Percentiles rank a stretch among this genome's conserved stretches.
Conservation (phyloP, 805 yeast genomes). For the Kodamaea lidongshanica region DNA sequence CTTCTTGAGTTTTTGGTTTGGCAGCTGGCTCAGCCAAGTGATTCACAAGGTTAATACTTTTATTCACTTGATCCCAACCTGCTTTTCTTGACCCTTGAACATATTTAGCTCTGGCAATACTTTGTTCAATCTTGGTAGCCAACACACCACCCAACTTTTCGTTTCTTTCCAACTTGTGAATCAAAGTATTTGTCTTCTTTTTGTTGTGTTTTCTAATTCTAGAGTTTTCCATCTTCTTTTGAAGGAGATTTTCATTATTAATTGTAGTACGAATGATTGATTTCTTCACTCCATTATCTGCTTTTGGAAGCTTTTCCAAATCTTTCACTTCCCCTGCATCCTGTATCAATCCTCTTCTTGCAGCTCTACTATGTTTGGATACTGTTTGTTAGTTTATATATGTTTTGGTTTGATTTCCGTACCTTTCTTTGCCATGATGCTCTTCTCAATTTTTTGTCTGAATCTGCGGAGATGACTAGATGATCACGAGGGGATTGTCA, state of each 20-base stretch:
- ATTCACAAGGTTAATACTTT: conserved; percentile 31
- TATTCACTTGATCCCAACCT: conserved; percentile 67
- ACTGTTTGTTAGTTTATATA: conserved; percentile 27
- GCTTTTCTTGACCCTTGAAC: conserved; percentile 60
- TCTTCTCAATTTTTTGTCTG: no score
- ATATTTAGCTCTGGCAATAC: conserved; percentile 56
- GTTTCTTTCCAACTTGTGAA: conserved; percentile 42
- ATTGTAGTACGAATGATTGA: conserved; percentile 62
- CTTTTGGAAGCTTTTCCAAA: conserved; percentile 48
- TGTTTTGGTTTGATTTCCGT: conserved; percentile 13
- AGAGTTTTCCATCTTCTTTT: conserved; percentile 45
- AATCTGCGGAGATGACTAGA: no score
- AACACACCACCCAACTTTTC: conserved; percentile 49
- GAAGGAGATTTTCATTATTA: conserved; percentile 58
- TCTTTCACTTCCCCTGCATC: conserved; percentile 43
- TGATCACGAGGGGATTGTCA: no score
- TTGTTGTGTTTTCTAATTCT: conserved; percentile 25
- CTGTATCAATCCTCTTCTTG: conserved; percentile 55
- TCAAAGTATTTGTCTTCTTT: conserved; percentile 27
- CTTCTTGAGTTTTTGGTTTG: conserved; percentile 14
- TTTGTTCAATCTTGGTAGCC: conserved; percentile 56
- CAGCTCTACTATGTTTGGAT: conserved; percentile 71
- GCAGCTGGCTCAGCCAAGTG: conserved; percentile 8
- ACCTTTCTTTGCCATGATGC: conserved; percentile 36
- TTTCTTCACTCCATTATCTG: conserved; percentile 52